phyloP scores from a whole-genome alignment of 148 eudicot species.

The Amaranthus hypochondriacus region DNA sequence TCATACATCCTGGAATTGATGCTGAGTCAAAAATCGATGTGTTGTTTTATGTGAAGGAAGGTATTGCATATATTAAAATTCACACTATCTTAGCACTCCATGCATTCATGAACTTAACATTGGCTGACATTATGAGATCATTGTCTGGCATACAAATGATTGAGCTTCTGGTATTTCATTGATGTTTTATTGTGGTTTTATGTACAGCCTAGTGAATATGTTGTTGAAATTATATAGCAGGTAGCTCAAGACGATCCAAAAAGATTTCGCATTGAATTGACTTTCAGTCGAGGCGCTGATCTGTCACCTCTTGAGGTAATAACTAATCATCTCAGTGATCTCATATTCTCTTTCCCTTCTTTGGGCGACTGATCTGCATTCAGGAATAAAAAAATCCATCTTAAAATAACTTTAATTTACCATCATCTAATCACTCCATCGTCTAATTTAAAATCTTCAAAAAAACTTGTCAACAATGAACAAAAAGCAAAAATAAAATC shows the following conservation, averaged over 20 bases:
- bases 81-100: too few relatives aligned
- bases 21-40: too few relatives aligned
- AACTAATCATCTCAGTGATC: not conserved
- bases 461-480: too few relatives aligned
- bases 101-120: not conserved
- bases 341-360: not conserved
- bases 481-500: too few relatives aligned
- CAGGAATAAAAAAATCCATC: too few relatives aligned
- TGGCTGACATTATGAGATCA: not conserved
- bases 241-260: conserved; percentile 78
- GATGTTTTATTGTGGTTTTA: not conserved
- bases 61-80: too few relatives aligned
- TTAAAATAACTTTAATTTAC: too few relatives aligned
- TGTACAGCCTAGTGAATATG: not conserved
- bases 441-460: too few relatives aligned
- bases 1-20: too few relatives aligned
- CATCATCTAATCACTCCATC: too few relatives aligned
- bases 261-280: conserved; percentile 82
- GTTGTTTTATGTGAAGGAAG: too few relatives aligned
- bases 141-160: not conserved
- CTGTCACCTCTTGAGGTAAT: conserved; percentile 90
- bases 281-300: conserved; percentile 99
- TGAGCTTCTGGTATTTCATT: not conserved
- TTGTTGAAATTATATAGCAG: conserved; percentile 35
- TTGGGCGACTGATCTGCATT: not conserved